Conservation (phyloP, 2,329 filamentous ascomycete species). For the Hymenoscyphus scutula region DNA sequence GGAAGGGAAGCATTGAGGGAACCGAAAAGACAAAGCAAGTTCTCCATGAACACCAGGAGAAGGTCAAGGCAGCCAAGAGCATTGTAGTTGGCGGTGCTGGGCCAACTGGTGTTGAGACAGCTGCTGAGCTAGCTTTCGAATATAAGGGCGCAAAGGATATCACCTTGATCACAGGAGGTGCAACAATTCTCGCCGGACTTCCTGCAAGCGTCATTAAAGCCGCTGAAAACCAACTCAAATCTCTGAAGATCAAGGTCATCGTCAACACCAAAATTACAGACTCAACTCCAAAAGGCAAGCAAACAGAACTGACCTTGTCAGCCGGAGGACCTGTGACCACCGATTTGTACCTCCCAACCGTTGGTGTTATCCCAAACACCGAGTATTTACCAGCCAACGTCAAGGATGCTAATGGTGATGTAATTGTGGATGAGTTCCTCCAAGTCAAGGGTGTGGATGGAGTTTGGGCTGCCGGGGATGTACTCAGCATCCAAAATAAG, state of each 20-base stretch:
- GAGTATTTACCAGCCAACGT: conserved; percentile 48
- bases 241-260: conserved; percentile 50
- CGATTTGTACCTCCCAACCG: conserved; percentile 56
- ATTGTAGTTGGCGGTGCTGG: conserved; percentile 36
- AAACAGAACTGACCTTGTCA: conserved; percentile 47
- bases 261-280: conserved; percentile 42
- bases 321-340: conserved; percentile 48
- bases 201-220: conserved; percentile 25
- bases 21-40: conserved; percentile 39
- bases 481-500: conserved; percentile 24
- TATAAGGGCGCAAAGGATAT: conserved; percentile 26
- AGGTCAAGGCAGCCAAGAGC: conserved; percentile 24
- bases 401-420: conserved; percentile 45
- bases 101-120: conserved; percentile 35
- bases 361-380: conserved; percentile 54
- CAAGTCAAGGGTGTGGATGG: conserved; percentile 43
- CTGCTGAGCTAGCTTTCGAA: conserved; percentile 35
- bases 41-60: conserved; percentile 24
- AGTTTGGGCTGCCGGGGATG: conserved; percentile 32
- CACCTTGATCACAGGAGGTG: conserved; percentile 27
- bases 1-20: conserved; percentile 45
- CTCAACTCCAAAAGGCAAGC: conserved; percentile 42
- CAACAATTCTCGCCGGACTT: conserved; percentile 22
- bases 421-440: conserved; percentile 51
- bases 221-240: conserved; percentile 50